phyloP scores from a whole-genome alignment of 257 asterid genomes.

The Solanum pimpinellifolium region DNA sequence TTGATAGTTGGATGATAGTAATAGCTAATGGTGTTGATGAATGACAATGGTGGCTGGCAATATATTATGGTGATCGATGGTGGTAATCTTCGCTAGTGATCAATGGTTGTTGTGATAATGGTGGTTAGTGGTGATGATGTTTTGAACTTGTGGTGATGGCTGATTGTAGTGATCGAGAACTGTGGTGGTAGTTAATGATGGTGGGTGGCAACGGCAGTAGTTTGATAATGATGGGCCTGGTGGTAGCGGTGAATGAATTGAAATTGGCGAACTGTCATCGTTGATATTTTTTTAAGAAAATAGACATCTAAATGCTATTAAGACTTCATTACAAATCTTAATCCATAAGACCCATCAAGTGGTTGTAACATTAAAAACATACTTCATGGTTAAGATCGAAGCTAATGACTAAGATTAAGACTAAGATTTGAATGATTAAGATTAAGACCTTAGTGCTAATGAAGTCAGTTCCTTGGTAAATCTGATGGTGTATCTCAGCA shows the following conservation, averaged over 20 bases:
- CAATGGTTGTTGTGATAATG: neutral
- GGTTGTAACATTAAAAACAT: neutral
- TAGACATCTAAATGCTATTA: neutral
- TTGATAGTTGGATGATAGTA: neutral
- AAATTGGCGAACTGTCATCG: neutral
- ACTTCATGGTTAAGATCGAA: neutral
- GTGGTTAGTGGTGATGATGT: neutral
- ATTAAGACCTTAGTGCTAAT: neutral
- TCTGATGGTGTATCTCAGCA: neutral
- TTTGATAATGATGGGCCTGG: neutral
- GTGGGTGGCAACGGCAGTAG: neutral
- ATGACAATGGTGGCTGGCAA: neutral
- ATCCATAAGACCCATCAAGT: neutral
- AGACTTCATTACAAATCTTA: neutral
- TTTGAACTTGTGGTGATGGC: neutral
- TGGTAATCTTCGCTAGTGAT: neutral
- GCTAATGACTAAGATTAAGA: neutral
- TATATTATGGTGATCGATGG: neutral
- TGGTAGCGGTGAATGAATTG: neutral
- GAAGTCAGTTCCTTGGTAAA: neutral
- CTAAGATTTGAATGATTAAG: neutral
- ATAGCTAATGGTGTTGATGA: neutral
- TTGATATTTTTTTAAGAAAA: neutral
- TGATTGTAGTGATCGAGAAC: neutral
- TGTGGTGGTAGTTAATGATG: neutral